Evolutionary conservation across 116 monocot species (phyloP).

Genomic region (Thalassia testudinum): DNA sequence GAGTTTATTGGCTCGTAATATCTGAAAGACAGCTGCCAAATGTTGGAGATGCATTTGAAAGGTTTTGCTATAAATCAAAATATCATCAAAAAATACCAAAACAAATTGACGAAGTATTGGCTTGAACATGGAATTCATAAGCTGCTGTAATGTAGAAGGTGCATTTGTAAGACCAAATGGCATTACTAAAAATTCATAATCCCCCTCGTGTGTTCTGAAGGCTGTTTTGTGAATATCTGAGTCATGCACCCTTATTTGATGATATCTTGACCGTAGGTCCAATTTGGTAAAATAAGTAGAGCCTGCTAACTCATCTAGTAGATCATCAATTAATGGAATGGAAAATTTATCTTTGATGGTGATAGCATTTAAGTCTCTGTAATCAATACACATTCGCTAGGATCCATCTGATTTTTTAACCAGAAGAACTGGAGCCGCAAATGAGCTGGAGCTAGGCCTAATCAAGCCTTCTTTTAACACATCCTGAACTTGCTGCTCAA

Average conservation of each 20-base stretch:
- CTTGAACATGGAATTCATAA: background rate
- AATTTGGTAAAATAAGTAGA: background rate
- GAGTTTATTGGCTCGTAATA: background rate
- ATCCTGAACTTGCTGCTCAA: background rate
- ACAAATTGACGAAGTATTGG: background rate
- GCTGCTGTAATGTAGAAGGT: background rate
- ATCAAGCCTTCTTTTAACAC: background rate
- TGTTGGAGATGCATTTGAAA: background rate
- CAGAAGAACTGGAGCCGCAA: background rate
- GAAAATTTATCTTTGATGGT: conserved; percentile 3
- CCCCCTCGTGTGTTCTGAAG: background rate
- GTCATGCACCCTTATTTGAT: background rate
- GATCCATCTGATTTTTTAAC: conserved; percentile 1
- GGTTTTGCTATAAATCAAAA: background rate
- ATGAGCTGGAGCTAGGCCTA: background rate
- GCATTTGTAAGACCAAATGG: conserved; percentile 1
- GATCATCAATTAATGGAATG: conserved; percentile 10
- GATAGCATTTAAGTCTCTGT: conserved; percentile 3
- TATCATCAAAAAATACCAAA: conserved; percentile 10
- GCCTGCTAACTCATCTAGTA: conserved; percentile 5
- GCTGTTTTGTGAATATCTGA: background rate
- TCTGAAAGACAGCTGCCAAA: background rate
- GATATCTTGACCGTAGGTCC: conserved; percentile 5
- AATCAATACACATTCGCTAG: conserved; percentile 4
- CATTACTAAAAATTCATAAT: background rate